These are phyloP conservation scores for Vararia minispora DNA, from an alignment of 768 basidiomycete genomes.

Conservation along the genomic window DNA sequence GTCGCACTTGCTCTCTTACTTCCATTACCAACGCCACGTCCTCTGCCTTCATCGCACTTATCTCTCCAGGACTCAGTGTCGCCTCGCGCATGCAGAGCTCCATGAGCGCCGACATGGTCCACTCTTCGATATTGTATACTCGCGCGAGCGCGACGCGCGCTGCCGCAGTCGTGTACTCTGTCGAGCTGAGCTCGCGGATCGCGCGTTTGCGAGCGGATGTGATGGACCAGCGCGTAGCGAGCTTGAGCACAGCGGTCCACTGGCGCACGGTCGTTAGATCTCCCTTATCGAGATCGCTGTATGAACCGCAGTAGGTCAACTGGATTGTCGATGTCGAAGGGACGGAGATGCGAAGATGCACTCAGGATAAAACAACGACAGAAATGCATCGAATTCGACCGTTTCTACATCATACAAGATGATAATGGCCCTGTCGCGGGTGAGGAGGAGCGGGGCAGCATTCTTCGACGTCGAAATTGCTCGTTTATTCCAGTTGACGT, in stretches of 20 bases:
- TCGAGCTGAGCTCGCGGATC: background rate
- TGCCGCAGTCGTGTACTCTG: background rate
- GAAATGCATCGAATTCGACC: slow-evolving; percentile 7
- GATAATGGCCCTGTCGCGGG: too few species aligned
- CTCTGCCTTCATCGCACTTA: slow-evolving; percentile 5
- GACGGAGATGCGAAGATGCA: too few species aligned
- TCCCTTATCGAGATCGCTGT: slow-evolving; percentile 6
- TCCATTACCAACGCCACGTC: slow-evolving; percentile 6
- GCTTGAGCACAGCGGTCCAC: slow-evolving; percentile 14
- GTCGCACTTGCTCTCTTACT: slow-evolving; percentile 7
- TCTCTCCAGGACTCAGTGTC: slow-evolving; percentile 6
- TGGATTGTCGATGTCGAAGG: too few species aligned
- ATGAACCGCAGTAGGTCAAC: too few species aligned
- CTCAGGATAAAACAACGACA: slow-evolving; percentile 5
- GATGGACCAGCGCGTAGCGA: slow-evolving; percentile 13
- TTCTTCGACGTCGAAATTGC: too few species aligned
- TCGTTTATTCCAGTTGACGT: too few species aligned
- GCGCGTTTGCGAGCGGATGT: slow-evolving; percentile 11
- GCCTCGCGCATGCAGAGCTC: slow-evolving; percentile 8
- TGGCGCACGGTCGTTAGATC: slow-evolving; percentile 8
- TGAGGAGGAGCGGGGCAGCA: too few species aligned
- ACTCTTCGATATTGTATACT: slow-evolving; percentile 7
- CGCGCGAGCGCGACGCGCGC: slow-evolving; percentile 11
- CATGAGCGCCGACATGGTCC: slow-evolving; percentile 8
- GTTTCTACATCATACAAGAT: background rate